Percentiles rank a stretch among this genome's conserved stretches.
Conservation (phyloP, 139 green algal genomes). For the Choricystis sp. region DNA sequence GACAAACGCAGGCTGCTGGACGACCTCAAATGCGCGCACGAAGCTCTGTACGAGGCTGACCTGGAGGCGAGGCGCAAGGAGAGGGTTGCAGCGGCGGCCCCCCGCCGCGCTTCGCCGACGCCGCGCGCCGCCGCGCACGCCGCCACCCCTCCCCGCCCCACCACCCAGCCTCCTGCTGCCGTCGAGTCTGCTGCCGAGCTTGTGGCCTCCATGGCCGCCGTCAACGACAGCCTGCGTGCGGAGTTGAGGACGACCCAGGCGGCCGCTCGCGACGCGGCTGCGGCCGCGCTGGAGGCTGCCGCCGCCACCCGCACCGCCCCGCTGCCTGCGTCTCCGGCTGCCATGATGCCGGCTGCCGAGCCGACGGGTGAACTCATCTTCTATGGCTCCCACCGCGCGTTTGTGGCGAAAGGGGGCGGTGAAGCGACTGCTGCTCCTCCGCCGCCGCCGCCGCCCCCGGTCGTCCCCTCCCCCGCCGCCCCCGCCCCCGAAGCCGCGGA, state of each 20-base stretch:
- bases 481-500: too few relatives aligned
- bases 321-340: too few relatives aligned
- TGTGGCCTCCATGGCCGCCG: background rate
- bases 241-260: too few relatives aligned
- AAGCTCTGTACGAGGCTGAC: background rate
- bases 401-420: background rate
- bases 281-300: background rate
- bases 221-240: background rate
- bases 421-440: background rate
- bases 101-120: background rate
- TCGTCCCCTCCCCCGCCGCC: background rate
- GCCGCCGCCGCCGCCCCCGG: too few relatives aligned
- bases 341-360: background rate
- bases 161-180: background rate
- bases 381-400: background rate
- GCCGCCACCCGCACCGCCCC: background rate
- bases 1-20: background rate
- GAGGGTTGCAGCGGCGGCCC: background rate
- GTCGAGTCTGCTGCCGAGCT: background rate
- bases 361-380: background rate
- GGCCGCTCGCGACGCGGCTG: too few relatives aligned
- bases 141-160: background rate
- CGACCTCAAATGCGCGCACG: background rate
- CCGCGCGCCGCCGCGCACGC: too few relatives aligned
- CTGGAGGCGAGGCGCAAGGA: background rate